Conservation (phyloP, 2,329 filamentous ascomycete genomes). For the Exophiala calicioides region DNA sequence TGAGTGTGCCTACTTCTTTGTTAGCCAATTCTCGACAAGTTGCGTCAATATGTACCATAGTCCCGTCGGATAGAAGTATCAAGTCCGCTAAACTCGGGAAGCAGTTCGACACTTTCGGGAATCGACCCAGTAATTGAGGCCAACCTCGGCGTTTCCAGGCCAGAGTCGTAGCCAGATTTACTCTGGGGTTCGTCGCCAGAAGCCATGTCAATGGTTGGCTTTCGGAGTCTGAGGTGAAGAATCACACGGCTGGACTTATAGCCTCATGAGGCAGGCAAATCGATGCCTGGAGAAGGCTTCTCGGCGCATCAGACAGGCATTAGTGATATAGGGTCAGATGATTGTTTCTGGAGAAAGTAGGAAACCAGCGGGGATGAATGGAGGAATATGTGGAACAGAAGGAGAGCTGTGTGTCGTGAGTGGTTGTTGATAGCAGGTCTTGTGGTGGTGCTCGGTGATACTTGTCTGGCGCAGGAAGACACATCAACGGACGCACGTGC, state of each 20-base stretch:
- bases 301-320: constrained; percentile 16
- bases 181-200: constrained; percentile 13
- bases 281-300: constrained; percentile 10
- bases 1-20: constrained; percentile 18
- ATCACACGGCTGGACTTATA: background rate
- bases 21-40: constrained; percentile 4
- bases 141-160: too few species aligned
- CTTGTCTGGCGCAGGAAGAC: constrained; percentile 12
- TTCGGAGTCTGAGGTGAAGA: background rate
- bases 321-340: constrained; percentile 14
- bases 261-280: constrained; percentile 9
- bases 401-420: background rate
- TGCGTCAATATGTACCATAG: constrained; percentile 16
- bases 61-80: constrained; percentile 20
- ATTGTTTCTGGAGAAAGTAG: constrained; percentile 5
- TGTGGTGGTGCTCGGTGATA: constrained; percentile 10
- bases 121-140: too few species aligned
- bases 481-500: constrained; percentile 24
- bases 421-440: constrained; percentile 3
- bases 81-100: background rate
- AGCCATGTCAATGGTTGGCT: constrained; percentile 23
- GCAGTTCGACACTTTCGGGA: constrained; percentile 1
- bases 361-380: constrained; percentile 1
- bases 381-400: constrained; percentile 1
- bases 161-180: constrained; percentile 7